phyloP scores from a whole-genome alignment of 371 early-diverging fungal genomes.

The Rhizomucor pusillus region DNA sequence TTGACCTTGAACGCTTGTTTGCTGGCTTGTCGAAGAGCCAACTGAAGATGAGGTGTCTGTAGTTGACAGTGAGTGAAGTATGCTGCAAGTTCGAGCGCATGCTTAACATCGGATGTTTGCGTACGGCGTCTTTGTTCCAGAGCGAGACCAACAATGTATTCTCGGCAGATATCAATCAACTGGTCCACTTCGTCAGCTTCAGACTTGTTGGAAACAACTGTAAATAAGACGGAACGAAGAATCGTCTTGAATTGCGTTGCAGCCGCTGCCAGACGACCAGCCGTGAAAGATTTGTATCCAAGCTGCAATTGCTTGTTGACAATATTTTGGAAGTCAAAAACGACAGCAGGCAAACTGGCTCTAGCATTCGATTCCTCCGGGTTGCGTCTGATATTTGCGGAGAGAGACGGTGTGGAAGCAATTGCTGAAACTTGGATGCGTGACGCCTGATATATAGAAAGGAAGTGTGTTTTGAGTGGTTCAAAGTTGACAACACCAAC shows the following conservation, averaged over 20 bases:
- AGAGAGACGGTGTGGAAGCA: constrained; percentile 59
- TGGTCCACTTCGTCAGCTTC: constrained; percentile 78
- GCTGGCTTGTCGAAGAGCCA: constrained; percentile 84
- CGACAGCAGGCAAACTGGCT: constrained; percentile 52
- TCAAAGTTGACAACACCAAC: constrained; percentile 87
- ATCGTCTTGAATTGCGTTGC: constrained; percentile 70
- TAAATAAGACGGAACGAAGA: constrained; percentile 72
- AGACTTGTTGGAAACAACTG: constrained; percentile 50
- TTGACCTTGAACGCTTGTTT: constrained; percentile 74
- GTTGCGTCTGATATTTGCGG: constrained; percentile 63
- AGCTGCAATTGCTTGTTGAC: constrained; percentile 65
- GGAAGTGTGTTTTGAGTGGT: constrained; percentile 82
- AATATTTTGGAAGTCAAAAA: constrained; percentile 53
- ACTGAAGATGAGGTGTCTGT: constrained; percentile 82
- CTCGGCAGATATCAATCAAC: constrained; percentile 79
- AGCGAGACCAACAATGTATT: constrained; percentile 85
- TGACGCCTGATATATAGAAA: constrained; percentile 78
- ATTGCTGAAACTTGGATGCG: constrained; percentile 65
- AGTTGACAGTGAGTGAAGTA: constrained; percentile 94
- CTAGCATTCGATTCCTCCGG: constrained; percentile 53
- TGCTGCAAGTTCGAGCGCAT: constrained; percentile 85
- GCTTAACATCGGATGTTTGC: constrained; percentile 50
- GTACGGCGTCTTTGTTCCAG: constrained; percentile 81
- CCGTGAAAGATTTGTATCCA: constrained; percentile 75
- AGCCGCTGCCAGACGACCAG: constrained; percentile 76